Base-by-base conservation (phyloP, 2,329 filamentous ascomycete species). In the Claviceps digitariae region DNA sequence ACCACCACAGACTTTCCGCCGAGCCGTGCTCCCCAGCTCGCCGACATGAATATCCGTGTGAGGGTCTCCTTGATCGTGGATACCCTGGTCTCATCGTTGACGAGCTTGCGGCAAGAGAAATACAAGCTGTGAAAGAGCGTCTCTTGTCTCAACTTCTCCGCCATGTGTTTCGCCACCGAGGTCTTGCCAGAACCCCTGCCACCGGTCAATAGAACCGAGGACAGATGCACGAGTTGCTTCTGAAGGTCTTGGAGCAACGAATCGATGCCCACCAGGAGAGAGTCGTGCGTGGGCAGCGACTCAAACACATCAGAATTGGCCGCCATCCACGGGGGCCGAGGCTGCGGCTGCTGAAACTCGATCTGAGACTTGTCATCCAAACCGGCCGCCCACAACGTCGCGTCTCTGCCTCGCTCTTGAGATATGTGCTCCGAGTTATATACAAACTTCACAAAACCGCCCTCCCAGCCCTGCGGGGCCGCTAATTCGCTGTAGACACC, bases 161-260 rank as follows among this genome's bases (percentile, higher is more conserved):
- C 88, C 29, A 97, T 70, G 27, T 88, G 74, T 57, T 87, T 86
- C 4, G 87, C 81, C 29, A 96, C 78, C 0, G 83, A 83, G 2
- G 88, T 90, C 70, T 98, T 98, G 27, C 93, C 93, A 23, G 90
- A 85, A 0, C 93, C 93, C 58, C 95, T 80, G 0, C 87, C 88
- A 41, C 93, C 93, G 0, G 90, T 94, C 45, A 98, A 69, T 25
- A 98, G 74, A 1, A 96, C 87, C 0, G 93, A 97, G 0, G 91
- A 96, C 58, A 87, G 81, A 60, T 95, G 87, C 0, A 84, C 81
- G 4, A 98, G 72, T 60, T 94, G 87, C 2, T 81, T 83, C 55
- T 84, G 75, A 21, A 95, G 74, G 59, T 88, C 82, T 6, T 78
- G 74, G 29, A 95, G 77, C 0, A 94, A 72, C 2, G 77, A 72